Base-by-base conservation (phyloP, 1,284 basidiomycete genomes). In the Pseudozyma sp. region DNA sequence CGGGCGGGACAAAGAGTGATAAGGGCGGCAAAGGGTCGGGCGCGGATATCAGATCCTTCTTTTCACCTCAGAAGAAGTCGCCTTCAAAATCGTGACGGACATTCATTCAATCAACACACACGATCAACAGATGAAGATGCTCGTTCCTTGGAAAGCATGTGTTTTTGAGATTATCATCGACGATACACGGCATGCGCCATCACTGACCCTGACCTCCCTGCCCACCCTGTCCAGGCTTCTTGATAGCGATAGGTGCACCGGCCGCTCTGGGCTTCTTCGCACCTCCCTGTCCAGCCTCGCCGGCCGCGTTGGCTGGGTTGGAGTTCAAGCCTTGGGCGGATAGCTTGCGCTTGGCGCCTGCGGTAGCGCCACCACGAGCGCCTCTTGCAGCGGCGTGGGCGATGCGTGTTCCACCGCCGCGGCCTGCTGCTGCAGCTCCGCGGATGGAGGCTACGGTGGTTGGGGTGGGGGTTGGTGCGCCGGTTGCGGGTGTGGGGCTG, bases 331-430 rank as follows among this genome's bases (percentile, higher is more conserved):
- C 66, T 31, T 69, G 68, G 10, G 72, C 51, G 0, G 67, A 70
- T 19, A 75, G 54, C 31, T 75, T 75, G 31, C 72, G 50, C 24
- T 75, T 75, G 3, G 72, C 72, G 2, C 72, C 72, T 1, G 67
- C 62, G 1, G 62, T 51, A 7, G 51, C 61, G 7, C 62, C 67
- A 11, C 67, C 62, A 5, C 71, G 59, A 14, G 55, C 66, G 3
- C 66, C 71, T 3, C 65, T 46, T 16, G 71, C 49, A 14, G 71
- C 70, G n/a, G 60, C 60, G 16, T 52, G 13, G 11, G 66, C 71
- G 55, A 66, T 66, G 7, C 66, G 54, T 3, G 59, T n/a, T 6
- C 52, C 55, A n/a, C 71, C 66, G 34, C 68, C 58, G 37, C 71
- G 14, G 13, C 68, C 68, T 2, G 58, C 61, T 7, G 73, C 45